These are phyloP conservation scores for Pouteria glomerata DNA, from an alignment of 148 eudicot genomes.

Conservation along the genomic window DNA sequence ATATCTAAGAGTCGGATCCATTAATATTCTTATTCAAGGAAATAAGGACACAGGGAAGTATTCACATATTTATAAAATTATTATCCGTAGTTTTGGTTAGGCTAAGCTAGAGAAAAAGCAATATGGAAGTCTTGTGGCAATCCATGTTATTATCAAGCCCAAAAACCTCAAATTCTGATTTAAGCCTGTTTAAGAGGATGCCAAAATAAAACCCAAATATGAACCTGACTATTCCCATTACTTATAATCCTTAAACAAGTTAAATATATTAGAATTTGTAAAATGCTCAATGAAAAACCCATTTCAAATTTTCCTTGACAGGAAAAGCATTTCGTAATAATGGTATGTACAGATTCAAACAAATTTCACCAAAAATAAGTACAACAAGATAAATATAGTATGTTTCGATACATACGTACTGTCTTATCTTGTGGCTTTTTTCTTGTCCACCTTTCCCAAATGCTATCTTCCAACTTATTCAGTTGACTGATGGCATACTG, in stretches of 20 bases:
- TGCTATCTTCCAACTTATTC: conserved; percentile 92
- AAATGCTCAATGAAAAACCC: neutral
- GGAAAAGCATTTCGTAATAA: neutral
- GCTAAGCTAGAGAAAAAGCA: neutral
- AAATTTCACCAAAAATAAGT: too few relatives aligned
- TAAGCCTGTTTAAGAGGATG: neutral
- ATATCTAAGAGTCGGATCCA: too few relatives aligned
- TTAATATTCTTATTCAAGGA: too few relatives aligned
- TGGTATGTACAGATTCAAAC: neutral
- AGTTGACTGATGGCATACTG: conserved; percentile 93
- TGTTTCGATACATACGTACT: conserved; percentile 42
- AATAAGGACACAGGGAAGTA: too few relatives aligned
- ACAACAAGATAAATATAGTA: conserved; percentile 13
- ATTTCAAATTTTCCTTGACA: neutral
- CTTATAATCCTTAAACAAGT: neutral
- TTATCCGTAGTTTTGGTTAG: neutral
- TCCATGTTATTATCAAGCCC: neutral
- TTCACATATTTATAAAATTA: too few relatives aligned
- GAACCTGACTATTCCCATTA: neutral
- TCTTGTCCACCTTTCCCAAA: conserved; percentile 79
- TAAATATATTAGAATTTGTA: neutral
- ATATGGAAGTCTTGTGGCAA: neutral
- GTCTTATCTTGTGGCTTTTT: conserved; percentile 57
- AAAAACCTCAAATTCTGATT: neutral
- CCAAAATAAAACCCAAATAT: neutral